These are phyloP conservation scores for Sporothrix schenckii DNA, from an alignment of 2,329 filamentous ascomycete species.

Conservation along the genomic window DNA sequence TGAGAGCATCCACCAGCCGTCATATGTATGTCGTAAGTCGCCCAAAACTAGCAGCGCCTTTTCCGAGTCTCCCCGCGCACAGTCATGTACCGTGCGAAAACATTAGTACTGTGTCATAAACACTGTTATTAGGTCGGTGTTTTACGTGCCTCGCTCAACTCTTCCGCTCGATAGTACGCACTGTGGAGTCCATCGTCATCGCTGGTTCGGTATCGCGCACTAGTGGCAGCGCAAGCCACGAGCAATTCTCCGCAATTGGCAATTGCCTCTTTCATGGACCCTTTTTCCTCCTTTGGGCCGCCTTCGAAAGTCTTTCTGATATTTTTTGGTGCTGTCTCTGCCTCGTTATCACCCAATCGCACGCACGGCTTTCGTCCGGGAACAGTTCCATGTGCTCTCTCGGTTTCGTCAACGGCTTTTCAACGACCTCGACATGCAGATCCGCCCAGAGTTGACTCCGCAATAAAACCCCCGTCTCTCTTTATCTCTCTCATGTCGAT, in stretches of 20 bases:
- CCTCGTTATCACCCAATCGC: background rate
- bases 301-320: background rate
- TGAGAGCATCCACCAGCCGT: background rate
- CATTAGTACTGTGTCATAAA: background rate
- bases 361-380: constrained; percentile 7
- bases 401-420: constrained; percentile 3
- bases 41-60: constrained; percentile 20
- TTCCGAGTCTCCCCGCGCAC: constrained; percentile 23
- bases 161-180: background rate
- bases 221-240: constrained; percentile 11
- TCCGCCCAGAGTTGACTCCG: background rate
- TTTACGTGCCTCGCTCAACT: background rate
- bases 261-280: background rate
- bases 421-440: constrained; percentile 5
- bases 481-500: constrained; percentile 13
- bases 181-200: constrained; percentile 28
- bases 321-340: constrained; percentile 1
- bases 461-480: constrained; percentile 2
- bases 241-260: constrained; percentile 24
- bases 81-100: background rate
- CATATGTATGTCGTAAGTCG: constrained; percentile 22
- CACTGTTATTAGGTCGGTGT: background rate
- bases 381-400: constrained; percentile 8
- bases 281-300: constrained; percentile 21
- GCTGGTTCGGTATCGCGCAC: constrained; percentile 10